Evolutionary conservation across 345 rosid species (phyloP).

Genomic region (Hibiscus tridactylites): DNA sequence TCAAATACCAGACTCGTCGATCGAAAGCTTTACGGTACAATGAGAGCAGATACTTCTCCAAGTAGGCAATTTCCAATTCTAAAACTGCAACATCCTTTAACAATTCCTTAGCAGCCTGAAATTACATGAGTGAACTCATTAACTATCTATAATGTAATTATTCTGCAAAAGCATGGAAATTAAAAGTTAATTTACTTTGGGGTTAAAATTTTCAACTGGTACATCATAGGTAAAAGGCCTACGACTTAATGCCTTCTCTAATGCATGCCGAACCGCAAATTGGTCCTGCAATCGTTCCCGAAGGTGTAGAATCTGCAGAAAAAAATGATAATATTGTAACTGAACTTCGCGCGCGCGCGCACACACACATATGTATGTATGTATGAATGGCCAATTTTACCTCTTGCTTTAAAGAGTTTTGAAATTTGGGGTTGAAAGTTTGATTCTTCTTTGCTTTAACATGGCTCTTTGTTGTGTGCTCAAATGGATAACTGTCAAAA

Average conservation of each 20-base stretch:
- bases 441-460: conserved; percentile 20
- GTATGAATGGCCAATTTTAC: conserved; percentile 17
- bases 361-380: neutral
- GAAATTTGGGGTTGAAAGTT: conserved; percentile 10
- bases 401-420: conserved; percentile 46
- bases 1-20: conserved; percentile 15
- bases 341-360: neutral
- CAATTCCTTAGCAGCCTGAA: conserved; percentile 60
- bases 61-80: conserved; percentile 57
- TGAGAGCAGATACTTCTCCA: conserved; percentile 72
- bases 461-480: conserved; percentile 11
- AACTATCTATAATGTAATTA: neutral
- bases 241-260: conserved; percentile 48
- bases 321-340: neutral
- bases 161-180: neutral
- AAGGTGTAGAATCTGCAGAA: conserved; percentile 43
- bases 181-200: neutral
- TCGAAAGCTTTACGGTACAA: conserved; percentile 48
- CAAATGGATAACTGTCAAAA: conserved; percentile 34
- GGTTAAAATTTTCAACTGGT: too few relatives aligned
- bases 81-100: conserved; percentile 59
- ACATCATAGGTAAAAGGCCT: conserved; percentile 20
- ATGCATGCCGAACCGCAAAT: conserved; percentile 33
- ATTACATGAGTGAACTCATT: neutral
- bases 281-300: conserved; percentile 47